Evolutionary conservation across 2,329 filamentous ascomycete genomes (phyloP).

Genomic region (Clarireedia homoeocarpa): DNA sequence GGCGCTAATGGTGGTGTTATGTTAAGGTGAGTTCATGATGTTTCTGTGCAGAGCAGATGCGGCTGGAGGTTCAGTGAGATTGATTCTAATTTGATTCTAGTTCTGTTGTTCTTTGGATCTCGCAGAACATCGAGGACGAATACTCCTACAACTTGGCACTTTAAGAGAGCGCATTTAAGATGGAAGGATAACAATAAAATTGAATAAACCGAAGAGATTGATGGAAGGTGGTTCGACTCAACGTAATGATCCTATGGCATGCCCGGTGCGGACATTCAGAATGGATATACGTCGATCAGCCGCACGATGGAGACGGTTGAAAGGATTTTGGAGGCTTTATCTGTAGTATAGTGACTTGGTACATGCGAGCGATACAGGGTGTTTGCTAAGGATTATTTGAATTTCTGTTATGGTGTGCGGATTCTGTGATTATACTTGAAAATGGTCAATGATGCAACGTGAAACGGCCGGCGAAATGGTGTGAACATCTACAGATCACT

Average conservation of each 20-base stretch:
- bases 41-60: neutral
- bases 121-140: conserved; percentile 67
- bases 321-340: neutral
- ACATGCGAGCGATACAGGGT: conserved; percentile 4
- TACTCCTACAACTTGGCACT: conserved; percentile 61
- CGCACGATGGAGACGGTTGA: neutral
- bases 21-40: conserved; percentile 39
- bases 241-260: neutral
- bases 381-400: neutral
- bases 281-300: neutral
- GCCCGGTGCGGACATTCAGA: neutral
- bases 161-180: conserved; percentile 23
- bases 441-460: neutral
- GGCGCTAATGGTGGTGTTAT: conserved; percentile 57
- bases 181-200: neutral
- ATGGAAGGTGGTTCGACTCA: neutral
- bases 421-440: neutral
- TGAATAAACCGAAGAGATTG: neutral
- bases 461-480: neutral
- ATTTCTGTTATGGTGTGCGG: neutral
- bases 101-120: conserved; percentile 58
- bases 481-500: too few relatives aligned
- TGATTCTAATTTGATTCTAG: conserved; percentile 30
- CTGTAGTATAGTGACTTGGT: conserved; percentile 6
- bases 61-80: neutral